phyloP scores from a whole-genome alignment of 179 eudicot species.

The Corrigiola litoralis region DNA sequence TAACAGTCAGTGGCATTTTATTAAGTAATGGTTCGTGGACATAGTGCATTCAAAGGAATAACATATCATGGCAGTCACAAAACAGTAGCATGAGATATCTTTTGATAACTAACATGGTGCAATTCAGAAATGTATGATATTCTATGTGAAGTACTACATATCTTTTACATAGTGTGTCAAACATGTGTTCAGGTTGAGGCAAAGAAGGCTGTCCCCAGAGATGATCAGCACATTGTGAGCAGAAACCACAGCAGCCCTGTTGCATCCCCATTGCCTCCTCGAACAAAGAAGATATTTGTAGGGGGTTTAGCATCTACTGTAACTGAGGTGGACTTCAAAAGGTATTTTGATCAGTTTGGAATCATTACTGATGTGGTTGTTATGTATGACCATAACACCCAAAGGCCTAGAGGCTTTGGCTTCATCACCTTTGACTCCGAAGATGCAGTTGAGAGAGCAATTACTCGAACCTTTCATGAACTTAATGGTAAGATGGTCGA shows the following conservation, averaged over 20 bases:
- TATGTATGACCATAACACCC: conserved; percentile 60
- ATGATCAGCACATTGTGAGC: conserved; percentile 33
- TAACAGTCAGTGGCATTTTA: no score
- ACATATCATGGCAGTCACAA: background rate
- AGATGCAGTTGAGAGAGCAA: conserved; percentile 45
- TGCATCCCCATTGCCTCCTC: conserved; percentile 43
- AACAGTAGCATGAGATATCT: background rate
- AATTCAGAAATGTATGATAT: conserved; percentile 4
- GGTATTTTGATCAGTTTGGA: conserved; percentile 51
- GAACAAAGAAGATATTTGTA: conserved; percentile 49
- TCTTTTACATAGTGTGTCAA: conserved; percentile 3
- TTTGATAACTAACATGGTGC: background rate
- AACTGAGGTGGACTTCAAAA: conserved; percentile 46
- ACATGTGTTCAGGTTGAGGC: conserved; percentile 41
- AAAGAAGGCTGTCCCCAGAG: conserved; percentile 54
- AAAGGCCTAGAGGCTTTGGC: conserved; percentile 56
- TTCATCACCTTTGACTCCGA: conserved; percentile 53
- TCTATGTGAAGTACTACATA: conserved; percentile 13
- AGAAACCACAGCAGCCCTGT: conserved; percentile 32
- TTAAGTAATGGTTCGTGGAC: no score
- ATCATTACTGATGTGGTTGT: conserved; percentile 49
- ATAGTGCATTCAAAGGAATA: no score
- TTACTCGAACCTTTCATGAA: conserved; percentile 39
- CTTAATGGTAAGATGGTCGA: conserved; percentile 53
- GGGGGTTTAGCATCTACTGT: conserved; percentile 49